These are phyloP conservation scores for Aspergillus homomorphus DNA, from an alignment of 495 filamentous ascomycete genomes.

Conservation along the genomic window DNA sequence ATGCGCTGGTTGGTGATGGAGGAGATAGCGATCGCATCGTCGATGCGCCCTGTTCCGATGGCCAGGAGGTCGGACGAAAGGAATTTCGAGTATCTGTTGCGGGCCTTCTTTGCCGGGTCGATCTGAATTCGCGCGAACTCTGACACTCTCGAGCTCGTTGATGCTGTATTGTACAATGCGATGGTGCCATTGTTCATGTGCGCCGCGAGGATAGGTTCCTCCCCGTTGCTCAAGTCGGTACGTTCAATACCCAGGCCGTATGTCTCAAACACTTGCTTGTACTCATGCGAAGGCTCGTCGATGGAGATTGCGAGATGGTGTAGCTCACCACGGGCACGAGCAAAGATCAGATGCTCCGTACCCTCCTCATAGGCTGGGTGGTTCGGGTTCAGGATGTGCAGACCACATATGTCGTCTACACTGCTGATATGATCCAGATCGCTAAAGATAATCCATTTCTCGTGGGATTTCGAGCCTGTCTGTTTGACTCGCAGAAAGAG, in stretches of 20 bases:
- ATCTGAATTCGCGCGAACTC: slow-evolving; percentile 38
- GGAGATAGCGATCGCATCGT: slow-evolving; percentile 48
- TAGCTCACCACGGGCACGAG: slow-evolving; percentile 39
- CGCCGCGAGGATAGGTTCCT: slow-evolving; percentile 43
- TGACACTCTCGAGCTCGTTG: slow-evolving; percentile 27
- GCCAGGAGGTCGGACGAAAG: slow-evolving; percentile 48
- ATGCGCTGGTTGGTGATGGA: slow-evolving; percentile 44
- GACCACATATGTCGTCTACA: slow-evolving; percentile 60
- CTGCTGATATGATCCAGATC: slow-evolving; percentile 50
- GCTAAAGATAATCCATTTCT: slow-evolving; percentile 52
- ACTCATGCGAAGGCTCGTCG: slow-evolving; percentile 22
- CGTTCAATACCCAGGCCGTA: slow-evolving; percentile 28
- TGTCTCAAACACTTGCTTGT: slow-evolving; percentile 34
- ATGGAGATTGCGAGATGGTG: slow-evolving; percentile 35
- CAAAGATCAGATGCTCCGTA: slow-evolving; percentile 39
- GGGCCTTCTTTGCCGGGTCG: slow-evolving; percentile 19
- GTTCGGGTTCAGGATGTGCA: slow-evolving; percentile 50
- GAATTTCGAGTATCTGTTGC: slow-evolving; percentile 51
- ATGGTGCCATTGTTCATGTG: slow-evolving; percentile 43
- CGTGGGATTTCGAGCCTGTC: slow-evolving; percentile 16
- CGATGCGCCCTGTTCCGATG: slow-evolving; percentile 45
- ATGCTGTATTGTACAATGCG: slow-evolving; percentile 45
- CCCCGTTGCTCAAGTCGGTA: slow-evolving; percentile 31
- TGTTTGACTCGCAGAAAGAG: slow-evolving; percentile 47
- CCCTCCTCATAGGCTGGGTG: slow-evolving; percentile 29